Percentiles rank a stretch among this genome's conserved stretches.
Conservation (phyloP, 73 alveolate genomes). For the Paramecium primaurelia region DNA sequence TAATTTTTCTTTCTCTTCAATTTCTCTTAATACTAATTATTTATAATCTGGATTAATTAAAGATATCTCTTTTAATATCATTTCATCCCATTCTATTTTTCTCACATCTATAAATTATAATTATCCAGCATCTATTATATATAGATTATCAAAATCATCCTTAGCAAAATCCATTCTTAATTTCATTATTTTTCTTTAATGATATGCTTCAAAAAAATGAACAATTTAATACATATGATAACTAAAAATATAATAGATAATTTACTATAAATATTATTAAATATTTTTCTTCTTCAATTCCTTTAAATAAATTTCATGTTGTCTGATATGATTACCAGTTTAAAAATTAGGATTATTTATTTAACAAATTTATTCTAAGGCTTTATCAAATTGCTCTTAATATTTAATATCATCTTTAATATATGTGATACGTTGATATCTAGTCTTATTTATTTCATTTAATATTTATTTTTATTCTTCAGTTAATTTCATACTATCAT, state of each 20-base stretch:
- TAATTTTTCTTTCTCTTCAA: not conserved
- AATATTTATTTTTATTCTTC: not conserved
- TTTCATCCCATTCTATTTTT: slow-evolving; percentile 27
- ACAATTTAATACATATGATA: not conserved
- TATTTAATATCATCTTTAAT: not conserved
- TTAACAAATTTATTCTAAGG: not conserved
- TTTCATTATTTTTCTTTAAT: not conserved
- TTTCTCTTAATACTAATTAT: not conserved
- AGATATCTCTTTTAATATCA: slow-evolving; percentile 19
- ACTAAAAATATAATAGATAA: not conserved
- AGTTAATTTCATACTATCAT: not conserved
- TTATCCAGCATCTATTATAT: not conserved
- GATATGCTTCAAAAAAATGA: slow-evolving; percentile 32
- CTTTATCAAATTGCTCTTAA: not conserved
- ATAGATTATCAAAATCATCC: not conserved
- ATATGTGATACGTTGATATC: not conserved
- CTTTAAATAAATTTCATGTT: not conserved
- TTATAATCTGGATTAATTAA: not conserved
- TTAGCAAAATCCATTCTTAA: slow-evolving; percentile 8
- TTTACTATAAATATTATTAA: not conserved
- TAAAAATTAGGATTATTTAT: not conserved
- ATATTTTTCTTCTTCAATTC: not conserved
- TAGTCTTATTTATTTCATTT: not conserved
- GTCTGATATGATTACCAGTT: not conserved
- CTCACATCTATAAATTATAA: not conserved